Base-by-base conservation (phyloP, 1,139 yeast species). In the Protomyces inouyei region DNA sequence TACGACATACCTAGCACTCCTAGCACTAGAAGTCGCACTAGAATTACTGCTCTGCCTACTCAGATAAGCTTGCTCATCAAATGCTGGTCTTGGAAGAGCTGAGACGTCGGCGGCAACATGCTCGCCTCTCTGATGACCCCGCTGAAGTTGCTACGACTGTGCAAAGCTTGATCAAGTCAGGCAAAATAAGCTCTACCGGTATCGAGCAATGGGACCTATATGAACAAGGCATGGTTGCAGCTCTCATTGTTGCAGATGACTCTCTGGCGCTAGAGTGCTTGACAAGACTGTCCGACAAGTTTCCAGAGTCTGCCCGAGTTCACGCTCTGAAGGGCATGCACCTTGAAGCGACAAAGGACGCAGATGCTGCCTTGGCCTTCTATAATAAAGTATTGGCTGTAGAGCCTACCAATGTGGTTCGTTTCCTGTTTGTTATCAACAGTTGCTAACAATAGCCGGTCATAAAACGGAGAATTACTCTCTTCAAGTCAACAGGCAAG, bases 321-420 rank as follows among this genome's bases (percentile, higher is more conserved):
- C 57, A 64, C 10, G 67, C 63, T 18, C 64, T 64, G 16, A 55
- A 61, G 32, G 67, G 67, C 14, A 60, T 66, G 63, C 55, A 55
- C 35, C 51, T 64, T 18, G 67, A 66, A 55, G 65, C 67, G 5
- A 64, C 65, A 23, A 53, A 56, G 12, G 59, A 46, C 43, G 54
- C 64, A 3, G 45, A 57, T 2, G 67, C 59, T 35, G 67, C 67
- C 21, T 40, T 60, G 32, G 37, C 45, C 9, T 66, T 53, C 55
- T 66, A 66, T 28, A 38, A 45, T 18, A 43, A 51, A 38, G 59
- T 64, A 9, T 57, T 66, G 18, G 51, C 36, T 5, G 52, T 46
- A 14, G 67, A 66, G 18, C 61, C 66, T 23, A 60, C 61, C 23
- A 64, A 66, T 40, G 61, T 60, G 32, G 67, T 38, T 3, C n/a